Conservation (phyloP, 768 basidiomycete species). For the Coprinellus aureogranulatus region DNA sequence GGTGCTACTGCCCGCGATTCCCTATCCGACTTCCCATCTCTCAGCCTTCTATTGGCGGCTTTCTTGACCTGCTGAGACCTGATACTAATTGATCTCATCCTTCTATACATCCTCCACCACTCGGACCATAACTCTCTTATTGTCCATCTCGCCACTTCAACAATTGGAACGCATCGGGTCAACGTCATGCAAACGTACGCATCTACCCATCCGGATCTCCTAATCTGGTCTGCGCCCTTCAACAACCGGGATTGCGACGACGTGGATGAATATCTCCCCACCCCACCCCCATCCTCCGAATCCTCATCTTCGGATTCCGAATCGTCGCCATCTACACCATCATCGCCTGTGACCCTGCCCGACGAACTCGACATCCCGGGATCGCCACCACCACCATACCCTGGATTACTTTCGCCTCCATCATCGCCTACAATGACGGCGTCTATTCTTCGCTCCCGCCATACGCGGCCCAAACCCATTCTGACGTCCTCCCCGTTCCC, state of each 20-base stretch:
- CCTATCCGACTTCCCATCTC: no score
- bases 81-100: neutral
- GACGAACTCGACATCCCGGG: neutral
- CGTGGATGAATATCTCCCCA: neutral
- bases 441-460: neutral
- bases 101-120: neutral
- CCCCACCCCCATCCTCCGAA: neutral
- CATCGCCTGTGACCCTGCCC: neutral
- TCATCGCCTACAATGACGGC: neutral
- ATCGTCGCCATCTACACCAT: neutral
- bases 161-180: neutral
- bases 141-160: neutral
- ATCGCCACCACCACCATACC: neutral
- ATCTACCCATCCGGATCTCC: neutral
- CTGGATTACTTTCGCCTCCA: neutral
- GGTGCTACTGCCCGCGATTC: no score
- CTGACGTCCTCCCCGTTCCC: neutral
- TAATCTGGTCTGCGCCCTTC: neutral
- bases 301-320: constrained; percentile 1
- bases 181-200: neutral
- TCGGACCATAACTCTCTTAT: neutral
- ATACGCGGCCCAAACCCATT: neutral
- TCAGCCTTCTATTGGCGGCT: no score
- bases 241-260: neutral
- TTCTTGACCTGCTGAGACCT: no score